phyloP scores from a whole-genome alignment of 2,329 filamentous ascomycete species.

The Aspergillus alliaceus region DNA sequence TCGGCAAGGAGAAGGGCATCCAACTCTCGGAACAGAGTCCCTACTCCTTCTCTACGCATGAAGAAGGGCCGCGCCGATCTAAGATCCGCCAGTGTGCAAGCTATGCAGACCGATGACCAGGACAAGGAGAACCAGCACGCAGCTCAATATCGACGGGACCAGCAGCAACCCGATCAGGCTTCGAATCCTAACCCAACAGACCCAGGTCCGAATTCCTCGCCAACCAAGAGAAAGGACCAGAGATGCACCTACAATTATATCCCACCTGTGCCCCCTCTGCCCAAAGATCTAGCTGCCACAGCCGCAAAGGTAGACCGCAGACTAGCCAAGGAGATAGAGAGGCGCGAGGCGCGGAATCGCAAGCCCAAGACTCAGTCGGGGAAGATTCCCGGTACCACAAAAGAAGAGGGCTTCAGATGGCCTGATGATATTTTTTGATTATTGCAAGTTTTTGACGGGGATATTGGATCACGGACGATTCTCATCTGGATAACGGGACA shows the following conservation, averaged over 20 bases:
- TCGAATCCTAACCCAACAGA: slow-evolving; percentile 10
- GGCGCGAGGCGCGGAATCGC: slow-evolving; percentile 5
- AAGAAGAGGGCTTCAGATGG: slow-evolving; percentile 39
- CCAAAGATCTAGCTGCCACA: slow-evolving; percentile 31
- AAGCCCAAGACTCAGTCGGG: background rate
- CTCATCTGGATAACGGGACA: background rate
- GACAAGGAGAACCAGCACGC: slow-evolving; percentile 18
- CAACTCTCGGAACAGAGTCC: slow-evolving; percentile 19
- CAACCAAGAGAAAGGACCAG: slow-evolving; percentile 15
- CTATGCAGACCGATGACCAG: background rate
- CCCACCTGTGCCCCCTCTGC: slow-evolving; percentile 42
- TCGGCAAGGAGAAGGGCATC: slow-evolving; percentile 18
- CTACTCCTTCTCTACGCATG: slow-evolving; percentile 21
- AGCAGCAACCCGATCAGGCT: slow-evolving; percentile 16
- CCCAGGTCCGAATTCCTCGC: slow-evolving; percentile 16
- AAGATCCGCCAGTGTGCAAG: slow-evolving; percentile 18
- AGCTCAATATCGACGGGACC: slow-evolving; percentile 2
- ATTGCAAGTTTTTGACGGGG: too few relatives aligned
- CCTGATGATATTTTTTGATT: slow-evolving; percentile 45
- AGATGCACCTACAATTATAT: slow-evolving; percentile 30
- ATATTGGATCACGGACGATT: too few relatives aligned
- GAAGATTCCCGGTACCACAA: slow-evolving; percentile 6
- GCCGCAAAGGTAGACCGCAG: slow-evolving; percentile 28
- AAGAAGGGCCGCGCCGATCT: slow-evolving; percentile 22
- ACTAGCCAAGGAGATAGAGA: slow-evolving; percentile 22